phyloP scores from a whole-genome alignment of 2,329 filamentous ascomycete species.

The Pseudopithomyces maydicus region DNA sequence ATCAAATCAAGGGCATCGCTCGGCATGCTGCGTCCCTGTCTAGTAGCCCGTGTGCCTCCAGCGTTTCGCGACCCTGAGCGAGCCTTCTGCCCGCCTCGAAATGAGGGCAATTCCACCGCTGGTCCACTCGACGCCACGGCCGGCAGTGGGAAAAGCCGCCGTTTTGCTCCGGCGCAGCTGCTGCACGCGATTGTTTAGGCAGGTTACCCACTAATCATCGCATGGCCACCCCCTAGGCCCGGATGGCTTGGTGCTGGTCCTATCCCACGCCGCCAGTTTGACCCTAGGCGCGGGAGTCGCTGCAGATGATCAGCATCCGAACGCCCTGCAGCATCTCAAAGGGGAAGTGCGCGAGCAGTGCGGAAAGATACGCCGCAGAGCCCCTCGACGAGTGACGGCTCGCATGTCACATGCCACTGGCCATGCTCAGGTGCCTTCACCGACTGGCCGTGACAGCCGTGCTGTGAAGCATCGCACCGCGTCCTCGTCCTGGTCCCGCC shows the following conservation, averaged over 20 bases:
- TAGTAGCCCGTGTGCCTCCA: background rate
- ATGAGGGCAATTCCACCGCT: background rate
- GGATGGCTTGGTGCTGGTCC: background rate
- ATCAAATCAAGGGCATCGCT: background rate
- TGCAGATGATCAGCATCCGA: slow-evolving; percentile 6
- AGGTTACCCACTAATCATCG: slow-evolving; percentile 1
- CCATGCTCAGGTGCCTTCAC: too few species aligned
- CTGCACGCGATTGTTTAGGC: slow-evolving; percentile 3
- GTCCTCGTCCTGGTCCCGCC: too few species aligned
- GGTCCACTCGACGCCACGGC: background rate
- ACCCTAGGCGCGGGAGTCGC: background rate
- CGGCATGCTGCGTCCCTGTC: background rate
- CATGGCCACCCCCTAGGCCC: background rate
- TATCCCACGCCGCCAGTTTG: background rate
- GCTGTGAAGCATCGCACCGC: background rate
- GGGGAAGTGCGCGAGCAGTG: background rate
- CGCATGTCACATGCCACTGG: background rate
- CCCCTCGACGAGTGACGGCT: background rate
- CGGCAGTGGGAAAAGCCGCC: background rate
- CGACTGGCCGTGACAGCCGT: background rate
- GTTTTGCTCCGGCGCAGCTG: background rate
- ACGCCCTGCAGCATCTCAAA: background rate
- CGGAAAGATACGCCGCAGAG: background rate
- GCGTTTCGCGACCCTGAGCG: background rate
- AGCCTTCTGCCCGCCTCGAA: too few species aligned